These are phyloP conservation scores for Crithidia fasciculata DNA, from an alignment of 208 protist genomes.

Conservation along the genomic window DNA sequence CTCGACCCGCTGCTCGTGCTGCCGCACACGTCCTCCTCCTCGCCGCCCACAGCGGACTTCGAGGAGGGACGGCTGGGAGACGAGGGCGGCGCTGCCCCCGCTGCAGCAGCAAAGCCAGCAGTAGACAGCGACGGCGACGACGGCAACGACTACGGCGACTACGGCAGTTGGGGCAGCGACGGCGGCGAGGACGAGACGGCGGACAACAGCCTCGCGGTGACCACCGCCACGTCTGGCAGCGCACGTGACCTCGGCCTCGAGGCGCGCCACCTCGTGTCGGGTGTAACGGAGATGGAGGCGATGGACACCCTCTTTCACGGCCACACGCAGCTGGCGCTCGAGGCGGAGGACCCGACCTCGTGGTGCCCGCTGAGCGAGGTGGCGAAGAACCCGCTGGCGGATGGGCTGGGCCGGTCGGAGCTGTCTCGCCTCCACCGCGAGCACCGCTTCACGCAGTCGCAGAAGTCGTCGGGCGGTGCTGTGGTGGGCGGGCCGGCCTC, in stretches of 20 bases:
- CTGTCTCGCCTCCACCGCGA: slow-evolving; percentile 67
- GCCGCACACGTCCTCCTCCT: slow-evolving; percentile 29
- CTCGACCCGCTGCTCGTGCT: slow-evolving; percentile 59
- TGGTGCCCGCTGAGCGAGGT: slow-evolving; percentile 80
- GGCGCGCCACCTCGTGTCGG: slow-evolving; percentile 68
- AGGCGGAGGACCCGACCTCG: slow-evolving; percentile 71
- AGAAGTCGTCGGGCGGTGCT: background rate
- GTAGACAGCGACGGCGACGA: slow-evolving; percentile 22
- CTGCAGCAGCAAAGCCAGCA: background rate
- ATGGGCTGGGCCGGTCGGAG: slow-evolving; percentile 43
- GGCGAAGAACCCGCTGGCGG: slow-evolving; percentile 30
- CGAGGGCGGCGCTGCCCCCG: background rate
- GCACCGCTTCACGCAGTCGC: slow-evolving; percentile 50
- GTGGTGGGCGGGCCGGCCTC: background rate
- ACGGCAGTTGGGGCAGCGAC: slow-evolving; percentile 6
- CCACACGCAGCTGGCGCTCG: slow-evolving; percentile 67
- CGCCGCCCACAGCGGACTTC: background rate
- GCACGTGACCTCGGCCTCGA: slow-evolving; percentile 33
- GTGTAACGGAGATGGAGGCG: slow-evolving; percentile 63
- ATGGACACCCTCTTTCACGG: slow-evolving; percentile 59
- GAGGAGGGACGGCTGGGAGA: background rate
- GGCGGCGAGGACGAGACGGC: slow-evolving; percentile 29
- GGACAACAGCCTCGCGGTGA: background rate
- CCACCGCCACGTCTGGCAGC: slow-evolving; percentile 26
- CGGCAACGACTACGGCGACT: slow-evolving; percentile 4